Evolutionary conservation across 1,284 basidiomycete genomes (phyloP).

Genomic region (Termitomyces sp.): DNA sequence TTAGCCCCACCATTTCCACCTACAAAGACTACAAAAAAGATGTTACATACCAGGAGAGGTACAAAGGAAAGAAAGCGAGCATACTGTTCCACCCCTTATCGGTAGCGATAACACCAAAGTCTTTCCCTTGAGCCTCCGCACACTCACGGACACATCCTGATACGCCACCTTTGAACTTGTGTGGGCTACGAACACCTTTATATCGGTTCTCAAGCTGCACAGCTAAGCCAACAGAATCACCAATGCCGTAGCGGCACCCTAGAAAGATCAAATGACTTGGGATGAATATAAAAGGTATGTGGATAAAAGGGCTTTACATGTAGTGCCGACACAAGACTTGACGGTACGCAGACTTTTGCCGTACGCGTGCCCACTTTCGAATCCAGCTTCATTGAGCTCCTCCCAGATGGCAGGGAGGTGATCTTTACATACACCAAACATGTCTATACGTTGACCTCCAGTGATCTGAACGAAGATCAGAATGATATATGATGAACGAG

Average conservation of each 20-base stretch:
- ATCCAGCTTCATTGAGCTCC: slow-evolving; percentile 60
- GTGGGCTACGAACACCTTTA: slow-evolving; percentile 66
- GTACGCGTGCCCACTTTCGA: slow-evolving; percentile 77
- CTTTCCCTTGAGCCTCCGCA: slow-evolving; percentile 66
- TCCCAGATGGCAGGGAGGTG: slow-evolving; percentile 79
- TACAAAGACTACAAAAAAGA: slow-evolving; percentile 44
- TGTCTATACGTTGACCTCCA: slow-evolving; percentile 57
- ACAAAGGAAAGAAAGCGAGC: not conserved
- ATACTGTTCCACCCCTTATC: slow-evolving; percentile 70
- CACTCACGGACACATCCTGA: slow-evolving; percentile 73
- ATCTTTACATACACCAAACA: slow-evolving; percentile 72
- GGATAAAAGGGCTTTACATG: slow-evolving; percentile 26
- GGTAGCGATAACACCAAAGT: slow-evolving; percentile 77
- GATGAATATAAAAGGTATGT: not conserved
- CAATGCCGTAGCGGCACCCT: slow-evolving; percentile 69
- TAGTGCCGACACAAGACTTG: slow-evolving; percentile 40
- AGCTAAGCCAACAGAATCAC: slow-evolving; percentile 73
- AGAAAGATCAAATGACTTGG: not conserved
- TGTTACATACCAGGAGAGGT: not conserved
- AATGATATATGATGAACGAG: not conserved
- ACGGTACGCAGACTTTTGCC: slow-evolving; percentile 47
- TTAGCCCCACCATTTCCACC: slow-evolving; percentile 74
- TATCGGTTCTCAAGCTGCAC: slow-evolving; percentile 73
- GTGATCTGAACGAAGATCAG: slow-evolving; percentile 23
- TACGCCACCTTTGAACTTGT: slow-evolving; percentile 80